These are phyloP conservation scores for Pittosporum tobira DNA, from an alignment of 129 eudicot genomes.

Conservation along the genomic window DNA sequence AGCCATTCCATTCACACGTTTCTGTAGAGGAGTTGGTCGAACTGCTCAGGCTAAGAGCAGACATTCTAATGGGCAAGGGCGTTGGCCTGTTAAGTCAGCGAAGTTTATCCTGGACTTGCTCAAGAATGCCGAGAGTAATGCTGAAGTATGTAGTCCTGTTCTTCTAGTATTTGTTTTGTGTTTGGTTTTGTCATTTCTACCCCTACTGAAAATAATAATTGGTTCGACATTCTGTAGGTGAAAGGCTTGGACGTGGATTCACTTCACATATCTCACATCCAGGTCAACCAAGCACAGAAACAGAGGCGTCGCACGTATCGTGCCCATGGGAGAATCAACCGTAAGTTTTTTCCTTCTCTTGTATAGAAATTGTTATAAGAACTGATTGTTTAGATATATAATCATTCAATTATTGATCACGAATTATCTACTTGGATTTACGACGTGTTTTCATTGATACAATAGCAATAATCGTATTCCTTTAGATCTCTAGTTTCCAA, in stretches of 20 bases:
- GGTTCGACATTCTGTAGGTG: neutral
- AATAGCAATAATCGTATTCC: too few species aligned
- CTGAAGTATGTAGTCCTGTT: conserved; percentile 25
- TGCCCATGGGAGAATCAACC: conserved; percentile 62
- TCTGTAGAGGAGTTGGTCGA: conserved; percentile 48
- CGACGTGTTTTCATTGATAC: too few species aligned
- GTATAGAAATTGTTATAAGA: neutral
- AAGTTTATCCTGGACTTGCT: conserved; percentile 43
- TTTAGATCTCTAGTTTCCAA: too few species aligned
- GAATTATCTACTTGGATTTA: too few species aligned
- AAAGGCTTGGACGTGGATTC: conserved; percentile 36
- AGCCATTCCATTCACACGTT: conserved; percentile 53
- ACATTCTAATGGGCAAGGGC: conserved; percentile 58
- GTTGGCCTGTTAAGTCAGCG: conserved; percentile 58
- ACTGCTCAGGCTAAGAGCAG: conserved; percentile 57
- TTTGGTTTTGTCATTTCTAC: neutral
- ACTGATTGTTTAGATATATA: neutral
- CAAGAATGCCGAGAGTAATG: conserved; percentile 58
- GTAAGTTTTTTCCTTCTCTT: conserved; percentile 21
- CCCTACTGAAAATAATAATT: neutral
- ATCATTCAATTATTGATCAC: neutral
- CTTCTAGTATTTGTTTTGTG: neutral
- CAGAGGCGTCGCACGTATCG: conserved; percentile 58
- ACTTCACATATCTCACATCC: conserved; percentile 54
- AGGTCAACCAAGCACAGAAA: conserved; percentile 58